Evolutionary conservation across 2,329 filamentous ascomycete species (phyloP), one percentile per base, ranked within the genome.

Genomic region (Paracamarosporium sp.): DNA sequence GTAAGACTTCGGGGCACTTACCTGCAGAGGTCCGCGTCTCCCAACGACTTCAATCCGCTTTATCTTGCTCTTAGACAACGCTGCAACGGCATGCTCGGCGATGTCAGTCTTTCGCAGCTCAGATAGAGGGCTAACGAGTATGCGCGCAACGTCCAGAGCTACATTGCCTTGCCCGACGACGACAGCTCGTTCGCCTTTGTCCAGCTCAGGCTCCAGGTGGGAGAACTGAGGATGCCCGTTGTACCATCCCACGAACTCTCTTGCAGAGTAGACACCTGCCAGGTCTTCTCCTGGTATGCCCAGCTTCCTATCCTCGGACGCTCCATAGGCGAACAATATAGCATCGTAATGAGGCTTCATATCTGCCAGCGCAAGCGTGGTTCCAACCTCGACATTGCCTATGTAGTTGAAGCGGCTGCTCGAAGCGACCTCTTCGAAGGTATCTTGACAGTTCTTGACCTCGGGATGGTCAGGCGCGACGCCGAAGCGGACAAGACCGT

Each of bases 401-500:
- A 97, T 83, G 73, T 97, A 99, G 51, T 88, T 92, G 78, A 98
- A 98, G 52, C 89, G 86, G 1, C 90, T 86, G 2, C 90, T 93
- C 30, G 85, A 82, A 1, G 94, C 95, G 36, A 98, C 90, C 73
- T 97, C 90, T 62, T 90, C 88, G 68, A 99, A 97, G 68, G 92
- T 97, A 13, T 95, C 92, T 80, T 96, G 89, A 74, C 94, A 98
- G 73, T 97, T 98, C 92, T 99, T 99, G 65, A 99, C 95, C 80
- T 99, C 94, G 0, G 95, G 94, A 78, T 99, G 95, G 75, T 99
- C 95, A 5, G 95, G 95, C n/a, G 95, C 96, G 57, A 99, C 95
- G 8, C 95, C 95, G 72, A 95, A 97, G 54, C 95, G 85, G 48
- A 96, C 93, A 54, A 99, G 84, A 1, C 95, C 95, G 73, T 92